Conservation (phyloP, 2,329 filamentous ascomycete species). For the Seiridium unicorne region DNA sequence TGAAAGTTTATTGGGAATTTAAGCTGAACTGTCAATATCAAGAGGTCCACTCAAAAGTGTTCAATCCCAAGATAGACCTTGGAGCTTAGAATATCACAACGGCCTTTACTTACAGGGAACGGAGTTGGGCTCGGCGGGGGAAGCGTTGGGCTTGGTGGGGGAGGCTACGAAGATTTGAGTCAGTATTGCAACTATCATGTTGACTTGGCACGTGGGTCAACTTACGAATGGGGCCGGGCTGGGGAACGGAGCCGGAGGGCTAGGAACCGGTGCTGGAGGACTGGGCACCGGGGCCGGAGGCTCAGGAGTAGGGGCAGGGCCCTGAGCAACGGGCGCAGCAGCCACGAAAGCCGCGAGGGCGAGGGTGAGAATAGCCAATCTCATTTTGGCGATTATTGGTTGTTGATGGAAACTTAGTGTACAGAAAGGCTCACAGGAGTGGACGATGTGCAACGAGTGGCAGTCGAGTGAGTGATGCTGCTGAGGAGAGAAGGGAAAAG, state of each 20-base stretch:
- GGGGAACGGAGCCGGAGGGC: neutral
- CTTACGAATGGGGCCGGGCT: neutral
- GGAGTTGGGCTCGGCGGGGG: too few species aligned
- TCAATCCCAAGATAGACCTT: too few species aligned
- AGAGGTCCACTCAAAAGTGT: too few species aligned
- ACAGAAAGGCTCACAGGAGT: neutral
- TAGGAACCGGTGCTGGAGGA: too few species aligned
- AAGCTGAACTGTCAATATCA: too few species aligned
- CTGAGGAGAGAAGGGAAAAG: neutral
- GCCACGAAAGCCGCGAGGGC: constrained; percentile 1
- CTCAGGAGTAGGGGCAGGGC: neutral
- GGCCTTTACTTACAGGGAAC: too few species aligned
- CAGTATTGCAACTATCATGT: too few species aligned
- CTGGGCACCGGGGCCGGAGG: neutral
- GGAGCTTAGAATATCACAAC: too few species aligned
- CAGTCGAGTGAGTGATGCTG: constrained; percentile 4
- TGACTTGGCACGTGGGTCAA: too few species aligned
- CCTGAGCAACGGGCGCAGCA: neutral
- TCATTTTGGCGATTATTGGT: neutral
- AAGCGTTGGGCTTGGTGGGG: too few species aligned
- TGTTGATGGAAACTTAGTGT: neutral
- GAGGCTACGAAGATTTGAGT: too few species aligned
- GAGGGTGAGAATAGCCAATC: neutral
- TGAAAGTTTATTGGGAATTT: too few species aligned
- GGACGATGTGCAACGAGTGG: neutral